Conservation (phyloP, 2,329 filamentous ascomycete genomes). For the Beauveria asiatica region DNA sequence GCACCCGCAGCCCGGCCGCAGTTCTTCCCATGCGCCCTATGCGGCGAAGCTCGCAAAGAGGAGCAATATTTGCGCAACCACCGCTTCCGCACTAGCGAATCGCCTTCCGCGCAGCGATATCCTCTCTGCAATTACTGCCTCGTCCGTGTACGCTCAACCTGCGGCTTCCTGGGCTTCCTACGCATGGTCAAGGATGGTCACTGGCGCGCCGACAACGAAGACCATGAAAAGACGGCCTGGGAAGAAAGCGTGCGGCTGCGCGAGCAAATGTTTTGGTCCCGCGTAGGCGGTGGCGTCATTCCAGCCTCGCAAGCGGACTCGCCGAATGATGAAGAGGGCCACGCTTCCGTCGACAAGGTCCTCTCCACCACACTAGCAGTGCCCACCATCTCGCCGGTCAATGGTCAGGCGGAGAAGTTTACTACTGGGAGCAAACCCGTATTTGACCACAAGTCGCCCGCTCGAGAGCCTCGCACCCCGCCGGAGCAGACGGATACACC, state of each 20-base stretch:
- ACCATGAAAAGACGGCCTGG: slow-evolving; percentile 83
- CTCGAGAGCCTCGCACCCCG: slow-evolving; percentile 4
- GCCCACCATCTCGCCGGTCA: neutral
- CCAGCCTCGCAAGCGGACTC: slow-evolving; percentile 41
- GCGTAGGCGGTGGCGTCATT: slow-evolving; percentile 84
- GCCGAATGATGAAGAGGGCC: neutral
- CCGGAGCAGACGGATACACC: slow-evolving; percentile 4
- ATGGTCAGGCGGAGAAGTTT: neutral
- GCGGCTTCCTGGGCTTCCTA: slow-evolving; percentile 87
- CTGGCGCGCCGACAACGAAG: slow-evolving; percentile 74
- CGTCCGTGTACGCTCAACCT: slow-evolving; percentile 72
- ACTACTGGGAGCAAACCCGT: neutral
- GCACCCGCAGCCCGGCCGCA: slow-evolving; percentile 42
- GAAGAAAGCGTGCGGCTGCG: slow-evolving; percentile 84
- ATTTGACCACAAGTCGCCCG: slow-evolving; percentile 8
- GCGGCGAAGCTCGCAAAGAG: slow-evolving; percentile 72
- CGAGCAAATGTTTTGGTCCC: slow-evolving; percentile 95
- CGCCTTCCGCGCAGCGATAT: slow-evolving; percentile 78
- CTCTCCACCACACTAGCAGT: neutral
- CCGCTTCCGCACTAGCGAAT: slow-evolving; percentile 82
- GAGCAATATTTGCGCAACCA: slow-evolving; percentile 68
- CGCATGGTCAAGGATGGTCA: slow-evolving; percentile 88
- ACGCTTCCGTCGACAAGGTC: neutral
- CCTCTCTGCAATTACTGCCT: slow-evolving; percentile 87
- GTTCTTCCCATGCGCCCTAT: slow-evolving; percentile 70